phyloP scores from a whole-genome alignment of 768 basidiomycete species.

The Termitomyces sp. region DNA sequence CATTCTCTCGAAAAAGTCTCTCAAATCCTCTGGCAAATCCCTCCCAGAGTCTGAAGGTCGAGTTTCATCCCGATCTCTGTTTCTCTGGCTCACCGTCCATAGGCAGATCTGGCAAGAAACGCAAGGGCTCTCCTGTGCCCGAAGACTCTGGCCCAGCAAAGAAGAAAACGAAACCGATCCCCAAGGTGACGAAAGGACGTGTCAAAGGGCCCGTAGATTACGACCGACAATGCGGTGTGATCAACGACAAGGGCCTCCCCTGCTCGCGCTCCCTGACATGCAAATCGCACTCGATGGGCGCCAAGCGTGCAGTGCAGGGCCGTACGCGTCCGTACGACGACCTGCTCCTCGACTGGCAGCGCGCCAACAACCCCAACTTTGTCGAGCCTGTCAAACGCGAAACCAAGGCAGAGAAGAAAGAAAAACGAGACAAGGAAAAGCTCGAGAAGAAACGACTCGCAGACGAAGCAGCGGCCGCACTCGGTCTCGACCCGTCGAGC shows the following conservation, averaged over 20 bases:
- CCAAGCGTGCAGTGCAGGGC: constrained; percentile 87
- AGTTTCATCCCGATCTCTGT: neutral
- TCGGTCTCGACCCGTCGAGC: constrained; percentile 39
- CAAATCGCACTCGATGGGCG: constrained; percentile 97
- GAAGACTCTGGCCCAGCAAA: constrained; percentile 69
- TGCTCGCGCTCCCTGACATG: constrained; percentile 96
- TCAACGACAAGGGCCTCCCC: constrained; percentile 89
- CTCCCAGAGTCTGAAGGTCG: constrained; percentile 38
- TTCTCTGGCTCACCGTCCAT: neutral
- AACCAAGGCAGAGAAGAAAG: constrained; percentile 84
- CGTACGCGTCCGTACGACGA: constrained; percentile 82
- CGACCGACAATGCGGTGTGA: constrained; percentile 93
- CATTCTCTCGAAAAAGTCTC: constrained; percentile 27
- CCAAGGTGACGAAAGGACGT: constrained; percentile 75
- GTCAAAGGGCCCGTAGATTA: constrained; percentile 84
- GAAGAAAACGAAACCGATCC: constrained; percentile 66
- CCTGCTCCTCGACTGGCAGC: constrained; percentile 88
- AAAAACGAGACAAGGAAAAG: constrained; percentile 75
- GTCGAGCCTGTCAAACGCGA: constrained; percentile 84
- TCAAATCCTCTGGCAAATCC: constrained; percentile 30
- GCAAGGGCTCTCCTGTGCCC: constrained; percentile 70
- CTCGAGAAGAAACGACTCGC: constrained; percentile 75
- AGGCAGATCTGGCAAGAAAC: constrained; percentile 48
- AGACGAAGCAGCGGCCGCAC: constrained; percentile 61
- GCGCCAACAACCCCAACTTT: constrained; percentile 81